These are phyloP conservation scores for Ustilago tritici DNA, from an alignment of 1,284 basidiomycete genomes.

Conservation along the genomic window DNA sequence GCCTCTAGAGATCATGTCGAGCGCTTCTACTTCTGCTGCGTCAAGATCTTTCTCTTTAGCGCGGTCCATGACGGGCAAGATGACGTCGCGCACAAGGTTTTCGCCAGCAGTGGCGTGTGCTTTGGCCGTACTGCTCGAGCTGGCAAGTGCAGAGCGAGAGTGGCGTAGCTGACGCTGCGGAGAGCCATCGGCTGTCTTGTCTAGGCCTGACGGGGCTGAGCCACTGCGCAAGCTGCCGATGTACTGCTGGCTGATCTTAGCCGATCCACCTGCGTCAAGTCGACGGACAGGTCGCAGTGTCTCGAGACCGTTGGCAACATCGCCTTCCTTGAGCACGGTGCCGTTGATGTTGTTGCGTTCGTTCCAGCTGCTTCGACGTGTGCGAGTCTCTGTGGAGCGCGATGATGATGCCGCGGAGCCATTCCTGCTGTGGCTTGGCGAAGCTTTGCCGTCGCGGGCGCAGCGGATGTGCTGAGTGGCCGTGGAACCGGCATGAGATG, in stretches of 20 bases:
- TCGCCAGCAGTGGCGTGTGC: conserved; percentile 47
- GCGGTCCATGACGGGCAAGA: conserved; percentile 60
- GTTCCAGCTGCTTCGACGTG: conserved; percentile 65
- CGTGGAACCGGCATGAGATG: conserved; percentile 36
- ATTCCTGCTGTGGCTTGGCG: conserved; percentile 40
- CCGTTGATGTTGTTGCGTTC: conserved; percentile 78
- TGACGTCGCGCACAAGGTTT: conserved; percentile 57
- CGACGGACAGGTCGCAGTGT: conserved; percentile 93
- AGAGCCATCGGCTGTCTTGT: conserved; percentile 17
- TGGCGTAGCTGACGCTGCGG: conserved; percentile 30
- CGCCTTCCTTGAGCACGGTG: conserved; percentile 81
- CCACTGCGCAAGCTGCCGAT: conserved; percentile 73
- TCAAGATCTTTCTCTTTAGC: conserved; percentile 78
- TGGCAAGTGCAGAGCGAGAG: conserved; percentile 43
- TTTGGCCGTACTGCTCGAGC: conserved; percentile 29
- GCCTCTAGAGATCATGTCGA: conserved; percentile 88
- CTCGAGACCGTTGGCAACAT: conserved; percentile 76
- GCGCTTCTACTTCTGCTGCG: conserved; percentile 85
- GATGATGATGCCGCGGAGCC: conserved; percentile 34
- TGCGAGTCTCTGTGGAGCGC: conserved; percentile 17
- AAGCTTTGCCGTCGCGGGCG: conserved; percentile 47
- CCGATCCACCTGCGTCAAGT: conserved; percentile 81
- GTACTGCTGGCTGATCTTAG: conserved; percentile 83
- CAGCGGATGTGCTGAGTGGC: conserved; percentile 43
- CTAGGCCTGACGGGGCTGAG: conserved; percentile 32